These are phyloP conservation scores for Chamaecrista fasciculata DNA, from an alignment of 306 rosid genomes.

Conservation along the genomic window DNA sequence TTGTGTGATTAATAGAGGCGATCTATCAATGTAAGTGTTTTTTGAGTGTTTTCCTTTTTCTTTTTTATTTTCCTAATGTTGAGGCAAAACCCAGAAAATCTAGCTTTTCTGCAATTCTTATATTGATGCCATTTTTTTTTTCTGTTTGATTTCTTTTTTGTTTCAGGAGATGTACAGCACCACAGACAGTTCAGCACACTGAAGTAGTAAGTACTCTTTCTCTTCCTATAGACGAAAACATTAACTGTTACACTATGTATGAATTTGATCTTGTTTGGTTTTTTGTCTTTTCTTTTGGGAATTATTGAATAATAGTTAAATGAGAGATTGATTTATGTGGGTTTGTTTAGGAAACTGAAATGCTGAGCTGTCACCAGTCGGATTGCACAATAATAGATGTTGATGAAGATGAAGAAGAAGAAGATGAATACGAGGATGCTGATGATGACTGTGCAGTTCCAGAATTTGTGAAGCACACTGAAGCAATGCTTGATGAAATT, in stretches of 20 bases:
- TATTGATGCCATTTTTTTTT: background rate
- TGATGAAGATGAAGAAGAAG: constrained; percentile 31
- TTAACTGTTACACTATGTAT: too few relatives aligned
- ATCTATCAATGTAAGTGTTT: constrained; percentile 33
- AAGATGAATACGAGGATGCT: constrained; percentile 31
- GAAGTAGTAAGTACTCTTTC: too few relatives aligned
- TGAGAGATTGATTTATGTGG: background rate
- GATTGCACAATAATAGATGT: constrained; percentile 20
- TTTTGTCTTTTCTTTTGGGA: background rate
- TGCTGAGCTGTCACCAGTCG: background rate
- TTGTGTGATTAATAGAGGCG: constrained; percentile 18
- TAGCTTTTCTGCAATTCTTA: background rate
- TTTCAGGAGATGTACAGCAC: constrained; percentile 14
- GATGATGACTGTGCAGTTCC: constrained; percentile 35
- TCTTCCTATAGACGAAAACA: constrained; percentile 25
- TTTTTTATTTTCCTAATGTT: too few relatives aligned
- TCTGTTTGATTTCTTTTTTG: constrained; percentile 1
- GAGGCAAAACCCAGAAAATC: background rate
- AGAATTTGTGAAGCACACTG: constrained; percentile 43
- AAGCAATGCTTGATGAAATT: constrained; percentile 46
- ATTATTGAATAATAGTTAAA: constrained; percentile 12
- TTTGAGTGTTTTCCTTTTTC: too few relatives aligned
- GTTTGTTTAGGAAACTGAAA: constrained; percentile 28
- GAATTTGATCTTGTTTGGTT: background rate
- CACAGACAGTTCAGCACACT: constrained; percentile 26